Evolutionary conservation across 768 basidiomycete species (phyloP), one percentile per base, ranked within the genome.

Genomic region (Pleurotus giganteus): DNA sequence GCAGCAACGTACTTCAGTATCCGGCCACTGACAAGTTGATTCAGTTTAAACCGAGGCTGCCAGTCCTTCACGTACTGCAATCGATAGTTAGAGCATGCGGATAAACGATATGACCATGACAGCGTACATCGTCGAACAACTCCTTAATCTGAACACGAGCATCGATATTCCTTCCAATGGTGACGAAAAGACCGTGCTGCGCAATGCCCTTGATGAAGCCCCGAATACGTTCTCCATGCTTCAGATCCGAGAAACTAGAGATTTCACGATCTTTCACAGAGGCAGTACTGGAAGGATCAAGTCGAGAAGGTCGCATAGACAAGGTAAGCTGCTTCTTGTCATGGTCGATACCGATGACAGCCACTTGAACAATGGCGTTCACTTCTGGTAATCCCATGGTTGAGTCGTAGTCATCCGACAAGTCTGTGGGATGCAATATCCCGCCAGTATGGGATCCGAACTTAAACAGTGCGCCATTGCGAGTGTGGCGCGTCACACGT

Each of bases 111-210:
- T 55, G 26, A 50, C 15, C 19, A 19, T 57, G 59, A 82, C 5
- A 28, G 64, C 74, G 41, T 43, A 81, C 81, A 56, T 94, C 93
- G 63, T 97, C 91, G 65, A 96, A 97, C 4, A 96, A 79, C 70
- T 97, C 92, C 64, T 81, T 85, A 65, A 98, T 98, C 71, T 96
- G 93, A 24, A 99, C 86, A 15, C 95, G 85, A 54, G 89, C 94
- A 64, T 94, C 92, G 24, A 97, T 74, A n/a, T 80, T 79, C 27
- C 87, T 81, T 8, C 91, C 93, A 31, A 99, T 71, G 24, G 83
- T 83, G 2, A 99, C 92, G 61, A 97, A 98, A 17, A 99, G 64
- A 13, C 96, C 96, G 65, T 89, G 86, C 43, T 93, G 88, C 15
- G 84, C 80, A 28, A 98, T 76, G 62, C 83, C 91, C 73, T 93